phyloP scores from a whole-genome alignment of 2,329 filamentous ascomycete genomes.

The Blastomyces emzantsi region DNA sequence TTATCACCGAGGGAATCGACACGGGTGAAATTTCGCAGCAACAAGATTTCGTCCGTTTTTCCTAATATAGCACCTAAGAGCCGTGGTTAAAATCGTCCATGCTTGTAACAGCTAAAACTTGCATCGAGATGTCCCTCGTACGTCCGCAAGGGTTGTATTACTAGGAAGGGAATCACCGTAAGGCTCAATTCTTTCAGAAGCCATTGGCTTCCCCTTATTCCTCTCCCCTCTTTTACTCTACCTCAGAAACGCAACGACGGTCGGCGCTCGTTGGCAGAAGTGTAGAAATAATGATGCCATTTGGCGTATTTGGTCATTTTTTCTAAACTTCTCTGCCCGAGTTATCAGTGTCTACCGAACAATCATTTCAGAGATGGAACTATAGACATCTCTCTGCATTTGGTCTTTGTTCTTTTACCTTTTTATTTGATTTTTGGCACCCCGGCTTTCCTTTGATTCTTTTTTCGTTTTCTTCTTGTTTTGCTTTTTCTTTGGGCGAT shows the following conservation, averaged over 20 bases:
- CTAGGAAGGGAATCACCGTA: neutral
- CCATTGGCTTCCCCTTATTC: neutral
- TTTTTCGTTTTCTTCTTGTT: neutral
- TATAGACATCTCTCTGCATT: neutral
- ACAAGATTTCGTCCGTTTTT: conserved; percentile 46
- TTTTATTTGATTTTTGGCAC: neutral
- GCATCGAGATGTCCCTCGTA: neutral
- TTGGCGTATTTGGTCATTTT: neutral
- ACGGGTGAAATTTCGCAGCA: conserved; percentile 44
- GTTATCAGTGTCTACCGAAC: neutral
- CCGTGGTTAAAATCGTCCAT: neutral
- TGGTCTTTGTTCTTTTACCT: neutral
- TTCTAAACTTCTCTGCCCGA: conserved; percentile 2
- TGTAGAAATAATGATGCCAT: neutral
- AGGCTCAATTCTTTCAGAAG: neutral
- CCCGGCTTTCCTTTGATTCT: neutral
- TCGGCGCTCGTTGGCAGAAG: neutral
- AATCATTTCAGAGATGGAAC: conserved; percentile 1
- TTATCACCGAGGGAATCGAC: conserved; percentile 30
- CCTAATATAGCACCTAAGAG: neutral
- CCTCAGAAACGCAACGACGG: neutral
- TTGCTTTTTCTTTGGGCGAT: neutral
- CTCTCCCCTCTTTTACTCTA: neutral
- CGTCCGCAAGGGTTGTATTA: neutral
- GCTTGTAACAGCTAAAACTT: neutral